Percentiles rank a stretch among this genome's conserved stretches.
Evolutionary conservation across 1,284 basidiomycete genomes (phyloP).

Genomic region (Moesziomyces antarcticus): DNA sequence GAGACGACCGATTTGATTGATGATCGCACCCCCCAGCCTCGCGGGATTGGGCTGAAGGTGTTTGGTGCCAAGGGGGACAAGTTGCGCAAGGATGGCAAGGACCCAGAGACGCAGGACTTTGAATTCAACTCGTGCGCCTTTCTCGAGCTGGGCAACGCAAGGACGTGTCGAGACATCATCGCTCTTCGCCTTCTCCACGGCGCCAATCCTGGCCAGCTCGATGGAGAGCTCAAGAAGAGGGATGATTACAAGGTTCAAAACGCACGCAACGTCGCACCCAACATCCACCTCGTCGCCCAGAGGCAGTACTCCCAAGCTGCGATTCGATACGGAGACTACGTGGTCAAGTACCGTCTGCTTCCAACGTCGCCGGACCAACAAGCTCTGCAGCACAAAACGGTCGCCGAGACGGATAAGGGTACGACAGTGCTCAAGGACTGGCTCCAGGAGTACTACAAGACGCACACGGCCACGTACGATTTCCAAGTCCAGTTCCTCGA

Average conservation of each 20-base stretch:
- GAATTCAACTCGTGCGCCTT: constrained; percentile 55
- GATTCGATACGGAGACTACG: constrained; percentile 57
- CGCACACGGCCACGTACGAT: constrained; percentile 48
- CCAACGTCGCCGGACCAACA: constrained; percentile 42
- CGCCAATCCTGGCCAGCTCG: constrained; percentile 29
- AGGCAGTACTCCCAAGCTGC: constrained; percentile 57
- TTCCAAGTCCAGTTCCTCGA: constrained; percentile 59
- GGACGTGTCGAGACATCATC: constrained; percentile 39
- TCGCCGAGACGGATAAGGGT: constrained; percentile 32
- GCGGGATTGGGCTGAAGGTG: constrained; percentile 60
- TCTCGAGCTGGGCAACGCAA: constrained; percentile 44
- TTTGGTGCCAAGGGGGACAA: constrained; percentile 50
- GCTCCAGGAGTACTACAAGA: constrained; percentile 35
- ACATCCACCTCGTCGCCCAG: constrained; percentile 49
- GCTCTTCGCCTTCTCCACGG: constrained; percentile 47
- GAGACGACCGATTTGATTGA: constrained; percentile 54
- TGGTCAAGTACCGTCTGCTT: constrained; percentile 57
- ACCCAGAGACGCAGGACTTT: constrained; percentile 59
- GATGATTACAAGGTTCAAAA: constrained; percentile 55
- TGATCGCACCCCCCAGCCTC: constrained; percentile 57
- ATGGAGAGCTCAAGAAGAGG: constrained; percentile 43
- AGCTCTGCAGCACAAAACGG: constrained; percentile 20
- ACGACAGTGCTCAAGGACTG: constrained; percentile 36
- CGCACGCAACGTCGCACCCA: constrained; percentile 48
- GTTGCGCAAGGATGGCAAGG: constrained; percentile 34